Conservation (phyloP, 257 asterid genomes). For the Scutellaria baicalensis region DNA sequence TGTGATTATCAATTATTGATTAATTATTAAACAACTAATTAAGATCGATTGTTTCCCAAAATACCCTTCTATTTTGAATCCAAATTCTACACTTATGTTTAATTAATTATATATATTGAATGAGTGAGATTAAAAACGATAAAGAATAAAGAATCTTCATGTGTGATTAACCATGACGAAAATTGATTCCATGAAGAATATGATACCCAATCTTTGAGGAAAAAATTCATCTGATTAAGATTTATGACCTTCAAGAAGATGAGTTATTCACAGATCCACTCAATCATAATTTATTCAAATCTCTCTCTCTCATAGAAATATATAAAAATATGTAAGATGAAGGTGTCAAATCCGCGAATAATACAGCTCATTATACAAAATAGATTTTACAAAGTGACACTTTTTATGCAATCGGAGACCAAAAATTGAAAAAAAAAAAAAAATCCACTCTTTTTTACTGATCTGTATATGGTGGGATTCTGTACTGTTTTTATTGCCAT, state of each 20-base stretch:
- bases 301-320: background rate
- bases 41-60: background rate
- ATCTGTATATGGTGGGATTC: conserved; percentile 1
- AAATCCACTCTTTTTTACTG: conserved; percentile 7
- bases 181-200: conserved; percentile 27
- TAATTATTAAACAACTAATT: background rate
- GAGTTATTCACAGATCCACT: conserved; percentile 13
- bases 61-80: too few species aligned
- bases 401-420: conserved; percentile 3
- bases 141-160: background rate
- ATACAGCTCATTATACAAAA: conserved; percentile 33
- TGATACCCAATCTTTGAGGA: conserved; percentile 24
- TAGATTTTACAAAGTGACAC: conserved; percentile 18
- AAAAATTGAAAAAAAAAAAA: background rate
- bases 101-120: too few species aligned
- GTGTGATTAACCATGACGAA: conserved; percentile 1
- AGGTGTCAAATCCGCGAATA: conserved; percentile 42
- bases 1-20: background rate
- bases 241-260: conserved; percentile 8
- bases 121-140: background rate
- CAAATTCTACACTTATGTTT: too few species aligned
- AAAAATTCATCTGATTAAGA: conserved; percentile 4
- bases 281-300: conserved; percentile 14
- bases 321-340: background rate
- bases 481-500: conserved; percentile 8